Conservation (phyloP, 805 yeast genomes). For the Candida ovalis region DNA sequence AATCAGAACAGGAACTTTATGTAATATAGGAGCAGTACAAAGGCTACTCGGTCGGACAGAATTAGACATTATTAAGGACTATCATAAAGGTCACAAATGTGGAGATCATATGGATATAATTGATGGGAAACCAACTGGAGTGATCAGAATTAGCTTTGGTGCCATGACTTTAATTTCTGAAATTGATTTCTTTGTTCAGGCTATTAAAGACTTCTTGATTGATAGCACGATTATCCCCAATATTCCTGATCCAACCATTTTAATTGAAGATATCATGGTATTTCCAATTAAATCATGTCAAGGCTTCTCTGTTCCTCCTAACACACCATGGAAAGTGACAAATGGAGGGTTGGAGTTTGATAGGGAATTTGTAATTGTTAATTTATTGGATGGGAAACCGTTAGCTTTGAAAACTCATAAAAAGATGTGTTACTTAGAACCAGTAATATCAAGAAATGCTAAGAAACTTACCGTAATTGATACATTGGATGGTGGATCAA, state of each 20-base stretch:
- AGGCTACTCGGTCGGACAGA: slow-evolving; percentile 23
- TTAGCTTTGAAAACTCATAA: slow-evolving; percentile 33
- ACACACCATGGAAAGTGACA: slow-evolving; percentile 27
- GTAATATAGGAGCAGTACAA: slow-evolving; percentile 39
- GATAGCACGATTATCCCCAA: neutral
- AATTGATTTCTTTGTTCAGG: slow-evolving; percentile 28
- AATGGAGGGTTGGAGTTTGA: slow-evolving; percentile 37
- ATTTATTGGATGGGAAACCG: slow-evolving; percentile 23
- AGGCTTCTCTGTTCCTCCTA: slow-evolving; percentile 27
- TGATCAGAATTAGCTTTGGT: slow-evolving; percentile 38
- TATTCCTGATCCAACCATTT: neutral
- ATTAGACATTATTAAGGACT: slow-evolving; percentile 27
- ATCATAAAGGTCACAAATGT: slow-evolving; percentile 37
- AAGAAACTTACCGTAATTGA: slow-evolving; percentile 5
- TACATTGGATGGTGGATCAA: slow-evolving; percentile 1
- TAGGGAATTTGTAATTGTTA: slow-evolving; percentile 36
- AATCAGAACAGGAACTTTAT: slow-evolving; percentile 40
- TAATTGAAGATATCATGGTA: slow-evolving; percentile 25
- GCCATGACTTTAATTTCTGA: slow-evolving; percentile 35
- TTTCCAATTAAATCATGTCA: slow-evolving; percentile 45
- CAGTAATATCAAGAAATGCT: slow-evolving; percentile 20
- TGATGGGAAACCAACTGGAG: slow-evolving; percentile 38
- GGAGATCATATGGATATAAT: slow-evolving; percentile 40
- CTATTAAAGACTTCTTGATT: slow-evolving; percentile 15
- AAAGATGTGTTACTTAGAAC: slow-evolving; percentile 34